phyloP scores from a whole-genome alignment of 2,329 filamentous ascomycete species.

The Neoscytalidium dimidiatum region DNA sequence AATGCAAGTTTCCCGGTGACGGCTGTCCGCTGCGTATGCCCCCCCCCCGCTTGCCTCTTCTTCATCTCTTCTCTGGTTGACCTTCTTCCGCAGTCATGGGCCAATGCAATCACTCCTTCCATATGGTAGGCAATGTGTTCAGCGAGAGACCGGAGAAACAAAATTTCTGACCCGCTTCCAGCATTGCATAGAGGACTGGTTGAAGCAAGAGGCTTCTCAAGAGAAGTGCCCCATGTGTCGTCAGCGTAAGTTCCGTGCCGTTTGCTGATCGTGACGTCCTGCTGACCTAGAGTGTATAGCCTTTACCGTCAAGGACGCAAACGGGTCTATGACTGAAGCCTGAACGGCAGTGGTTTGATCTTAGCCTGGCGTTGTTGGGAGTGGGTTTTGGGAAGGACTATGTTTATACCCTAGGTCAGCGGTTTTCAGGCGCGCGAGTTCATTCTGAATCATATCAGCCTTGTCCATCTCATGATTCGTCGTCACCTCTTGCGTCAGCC shows the following conservation, averaged over 20 bases:
- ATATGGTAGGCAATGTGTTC: conserved; percentile 67
- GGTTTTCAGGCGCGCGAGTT: conserved; percentile 2
- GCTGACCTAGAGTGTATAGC: conserved; percentile 30
- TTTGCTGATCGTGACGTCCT: background rate
- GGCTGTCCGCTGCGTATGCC: conserved; percentile 84
- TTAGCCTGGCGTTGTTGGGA: conserved; percentile 7
- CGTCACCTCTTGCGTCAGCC: background rate
- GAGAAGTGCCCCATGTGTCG: conserved; percentile 98
- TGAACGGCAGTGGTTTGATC: background rate
- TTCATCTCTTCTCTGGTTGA: background rate
- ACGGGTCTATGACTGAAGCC: conserved; percentile 16
- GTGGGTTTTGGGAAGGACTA: background rate
- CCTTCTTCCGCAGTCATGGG: conserved; percentile 71
- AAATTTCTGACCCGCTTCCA: conserved; percentile 38
- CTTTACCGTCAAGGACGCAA: conserved; percentile 40
- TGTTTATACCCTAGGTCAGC: conserved; percentile 10
- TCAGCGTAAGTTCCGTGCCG: conserved; percentile 66
- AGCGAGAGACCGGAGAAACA: too few species aligned
- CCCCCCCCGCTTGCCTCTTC: conserved; percentile 24
- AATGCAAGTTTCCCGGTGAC: conserved; percentile 96
- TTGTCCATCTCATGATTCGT: conserved; percentile 10
- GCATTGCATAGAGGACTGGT: conserved; percentile 97
- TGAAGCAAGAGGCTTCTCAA: conserved; percentile 89
- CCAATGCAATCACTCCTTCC: conserved; percentile 96
- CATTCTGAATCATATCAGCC: conserved; percentile 7